Evolutionary conservation across 768 basidiomycete species (phyloP).

Genomic region (Mycena vitilis): DNA sequence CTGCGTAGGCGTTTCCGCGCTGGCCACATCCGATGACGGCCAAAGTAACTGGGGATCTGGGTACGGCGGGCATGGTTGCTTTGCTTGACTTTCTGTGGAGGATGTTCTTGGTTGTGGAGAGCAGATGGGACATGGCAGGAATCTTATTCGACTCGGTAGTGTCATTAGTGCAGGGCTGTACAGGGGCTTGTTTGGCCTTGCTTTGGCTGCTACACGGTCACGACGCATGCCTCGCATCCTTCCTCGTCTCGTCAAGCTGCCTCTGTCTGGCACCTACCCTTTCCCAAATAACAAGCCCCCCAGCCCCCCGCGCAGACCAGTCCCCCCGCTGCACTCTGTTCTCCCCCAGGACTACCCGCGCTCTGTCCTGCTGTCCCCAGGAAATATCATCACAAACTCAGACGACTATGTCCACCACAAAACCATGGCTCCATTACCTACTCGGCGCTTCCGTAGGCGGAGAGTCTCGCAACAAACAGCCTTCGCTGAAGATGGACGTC

Average conservation of each 20-base stretch:
- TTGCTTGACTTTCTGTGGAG: slow-evolving; percentile 29
- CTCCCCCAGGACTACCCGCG: slow-evolving; percentile 56
- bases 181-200: no score
- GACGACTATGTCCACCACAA: slow-evolving; percentile 67
- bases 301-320: slow-evolving; percentile 44
- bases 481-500: slow-evolving; percentile 46
- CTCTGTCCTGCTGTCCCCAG: slow-evolving; percentile 71
- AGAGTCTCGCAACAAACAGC: slow-evolving; percentile 29
- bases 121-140: slow-evolving; percentile 30
- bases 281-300: slow-evolving; percentile 6
- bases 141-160: not conserved
- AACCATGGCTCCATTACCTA: slow-evolving; percentile 60
- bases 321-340: slow-evolving; percentile 54
- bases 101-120: slow-evolving; percentile 37
- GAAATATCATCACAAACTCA: slow-evolving; percentile 67
- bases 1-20: slow-evolving; percentile 78
- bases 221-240: slow-evolving; percentile 75
- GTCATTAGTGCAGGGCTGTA: no score
- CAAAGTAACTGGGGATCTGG: slow-evolving; percentile 66
- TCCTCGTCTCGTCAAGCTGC: slow-evolving; percentile 65
- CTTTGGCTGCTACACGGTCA: slow-evolving; percentile 4
- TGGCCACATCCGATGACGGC: slow-evolving; percentile 88
- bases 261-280: slow-evolving; percentile 40
- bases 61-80: slow-evolving; percentile 13
- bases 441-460: slow-evolving; percentile 42